Conservation (phyloP, 2,329 filamentous ascomycete genomes). For the Scedosporium aurantiacum region DNA sequence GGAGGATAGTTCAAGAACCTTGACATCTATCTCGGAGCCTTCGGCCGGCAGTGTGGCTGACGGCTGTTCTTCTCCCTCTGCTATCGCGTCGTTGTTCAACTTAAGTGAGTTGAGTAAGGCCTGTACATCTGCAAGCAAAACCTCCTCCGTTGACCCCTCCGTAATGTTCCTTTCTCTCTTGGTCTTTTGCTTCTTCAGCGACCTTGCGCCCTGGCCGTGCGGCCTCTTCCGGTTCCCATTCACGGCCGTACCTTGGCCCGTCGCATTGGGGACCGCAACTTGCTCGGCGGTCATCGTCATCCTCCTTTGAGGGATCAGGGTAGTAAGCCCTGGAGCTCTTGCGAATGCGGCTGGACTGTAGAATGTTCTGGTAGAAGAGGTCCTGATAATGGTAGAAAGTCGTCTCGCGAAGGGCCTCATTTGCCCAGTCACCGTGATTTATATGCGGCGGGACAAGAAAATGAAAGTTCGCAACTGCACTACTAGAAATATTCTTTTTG, state of each 20-base stretch:
- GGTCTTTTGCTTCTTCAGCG: slow-evolving; percentile 32
- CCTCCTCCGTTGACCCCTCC: slow-evolving; percentile 54
- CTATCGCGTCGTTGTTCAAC: slow-evolving; percentile 17
- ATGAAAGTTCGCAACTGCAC: background rate
- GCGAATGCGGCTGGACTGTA: background rate
- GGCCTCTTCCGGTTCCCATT: background rate
- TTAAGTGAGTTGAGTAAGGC: slow-evolving; percentile 29
- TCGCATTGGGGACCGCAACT: background rate
- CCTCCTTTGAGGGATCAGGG: background rate
- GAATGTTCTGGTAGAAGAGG: background rate
- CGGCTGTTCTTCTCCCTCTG: slow-evolving; percentile 11
- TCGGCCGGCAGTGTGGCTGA: slow-evolving; percentile 44
- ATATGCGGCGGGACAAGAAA: background rate
- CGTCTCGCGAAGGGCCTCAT: background rate
- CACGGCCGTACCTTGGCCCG: background rate
- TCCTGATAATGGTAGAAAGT: background rate
- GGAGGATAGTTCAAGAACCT: slow-evolving; percentile 74
- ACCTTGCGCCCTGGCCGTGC: background rate
- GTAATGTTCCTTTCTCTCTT: slow-evolving; percentile 50
- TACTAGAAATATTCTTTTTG: background rate
- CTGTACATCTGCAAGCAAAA: slow-evolving; percentile 53
- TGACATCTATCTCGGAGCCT: slow-evolving; percentile 68
- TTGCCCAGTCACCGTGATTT: background rate
- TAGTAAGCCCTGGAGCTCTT: background rate
- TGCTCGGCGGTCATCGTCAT: background rate